Base-by-base conservation (phyloP, 1,284 basidiomycete species). In the Puccinia coronata region DNA sequence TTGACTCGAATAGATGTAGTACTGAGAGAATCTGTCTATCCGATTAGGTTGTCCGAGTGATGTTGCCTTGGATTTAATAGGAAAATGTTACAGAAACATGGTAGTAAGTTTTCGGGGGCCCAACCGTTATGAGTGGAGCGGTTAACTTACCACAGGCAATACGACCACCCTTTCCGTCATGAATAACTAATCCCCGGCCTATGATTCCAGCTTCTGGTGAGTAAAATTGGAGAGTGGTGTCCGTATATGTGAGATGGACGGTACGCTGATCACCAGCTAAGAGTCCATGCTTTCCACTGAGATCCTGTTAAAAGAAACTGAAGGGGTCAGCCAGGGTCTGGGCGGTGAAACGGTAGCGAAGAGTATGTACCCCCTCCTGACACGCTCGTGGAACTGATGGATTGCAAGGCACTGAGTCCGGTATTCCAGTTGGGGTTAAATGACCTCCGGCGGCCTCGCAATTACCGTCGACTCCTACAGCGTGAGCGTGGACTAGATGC, bases 61-160 rank as follows among this genome's bases (percentile, higher is more conserved):
- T 70, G 39, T 70, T 70, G 20, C 67, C 67, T 70, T n/a, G n/a
- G n/a, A n/a, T n/a, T n/a, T n/a, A n/a, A n/a, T n/a, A n/a, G 31
- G 41, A 49, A 70, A 28, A 12, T 43, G 31, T n/a, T 41, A 41
- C 23, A n/a, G 2, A 23, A 20, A 3, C 23, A 63, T 11, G 36
- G 36, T 63, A 41, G 61, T 23, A 20, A 5, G 31, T 11, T 39
- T 4, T 63, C n/a, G 28, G 6, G 2, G 61, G 36, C 16, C 20
- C 41, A 16, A 39, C 2, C 36, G 9, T 63, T 9, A 39, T 39
- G 61, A 63, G 2, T 2, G 61, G 23, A 2, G 36, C 6, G 5
- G 41, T 70, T 47, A 14, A 25, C 49, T 36, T 39, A 78, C 75
- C 75, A 78, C 75, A 78, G 28, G 75, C 75, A n/a, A 78, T 47